A percentile compares a stretch with the other conserved stretches of the same genome.
Conservation (phyloP, 768 basidiomycete genomes). For the Amanita pseudoporphyria region DNA sequence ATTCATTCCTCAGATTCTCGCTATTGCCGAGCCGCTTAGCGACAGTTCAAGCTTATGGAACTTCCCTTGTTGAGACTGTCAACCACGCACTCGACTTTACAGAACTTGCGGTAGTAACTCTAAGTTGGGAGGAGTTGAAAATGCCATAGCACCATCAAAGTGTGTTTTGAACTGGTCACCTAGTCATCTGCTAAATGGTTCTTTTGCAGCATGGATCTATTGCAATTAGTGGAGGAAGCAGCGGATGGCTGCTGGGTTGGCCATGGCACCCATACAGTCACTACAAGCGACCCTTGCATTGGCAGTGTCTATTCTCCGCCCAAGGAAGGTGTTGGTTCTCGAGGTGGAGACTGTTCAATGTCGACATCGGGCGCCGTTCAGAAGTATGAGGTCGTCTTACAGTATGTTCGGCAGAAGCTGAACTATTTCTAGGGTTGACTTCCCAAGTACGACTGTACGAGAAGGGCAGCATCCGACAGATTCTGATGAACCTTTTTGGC, state of each 20-base stretch:
- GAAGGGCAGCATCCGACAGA: too few species aligned
- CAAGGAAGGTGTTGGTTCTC: conserved; percentile 36
- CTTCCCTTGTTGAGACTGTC: conserved; percentile 94
- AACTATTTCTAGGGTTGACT: too few species aligned
- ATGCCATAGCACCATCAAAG: conserved; percentile 63
- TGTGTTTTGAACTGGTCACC: too few species aligned
- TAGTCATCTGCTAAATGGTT: conserved; percentile 10
- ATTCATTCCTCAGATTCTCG: too few species aligned
- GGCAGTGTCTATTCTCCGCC: too few species aligned
- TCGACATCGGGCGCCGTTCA: conserved; percentile 71
- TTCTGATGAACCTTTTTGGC: too few species aligned
- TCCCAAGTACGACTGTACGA: conserved; percentile 82
- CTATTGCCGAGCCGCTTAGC: conserved; percentile 79
- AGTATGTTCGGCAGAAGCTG: too few species aligned
- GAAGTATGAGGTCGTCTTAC: too few species aligned
- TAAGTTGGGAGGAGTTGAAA: conserved; percentile 73
- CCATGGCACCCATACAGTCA: conserved; percentile 68
- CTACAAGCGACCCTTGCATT: conserved; percentile 51
- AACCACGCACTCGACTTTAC: conserved; percentile 97
- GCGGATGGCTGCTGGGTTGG: too few species aligned
- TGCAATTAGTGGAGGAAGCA: too few species aligned
- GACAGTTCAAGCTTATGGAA: too few species aligned
- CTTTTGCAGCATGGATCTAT: conserved; percentile 24
- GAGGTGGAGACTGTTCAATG: conserved; percentile 79
- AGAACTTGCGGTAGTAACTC: conserved; percentile 80